phyloP scores from a whole-genome alignment of 106 monocot genomes.

The Apostasia ramifera region DNA sequence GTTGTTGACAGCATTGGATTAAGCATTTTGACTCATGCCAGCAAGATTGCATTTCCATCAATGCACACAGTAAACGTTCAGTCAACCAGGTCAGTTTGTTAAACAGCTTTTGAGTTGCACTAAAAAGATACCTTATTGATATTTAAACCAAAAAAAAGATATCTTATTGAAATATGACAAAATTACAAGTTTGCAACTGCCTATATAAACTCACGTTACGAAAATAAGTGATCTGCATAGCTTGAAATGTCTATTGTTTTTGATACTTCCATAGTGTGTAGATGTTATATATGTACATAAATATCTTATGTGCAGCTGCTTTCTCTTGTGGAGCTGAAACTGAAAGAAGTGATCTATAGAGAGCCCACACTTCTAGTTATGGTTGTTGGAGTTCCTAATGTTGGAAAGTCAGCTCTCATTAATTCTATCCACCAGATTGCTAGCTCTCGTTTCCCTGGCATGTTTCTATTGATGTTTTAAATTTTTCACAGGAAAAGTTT shows the following conservation, averaged over 20 bases:
- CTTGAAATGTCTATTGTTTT: too few relatives aligned
- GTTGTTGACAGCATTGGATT: conserved; percentile 50
- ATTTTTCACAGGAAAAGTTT: not conserved
- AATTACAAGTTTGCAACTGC: too few relatives aligned
- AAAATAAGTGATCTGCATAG: too few relatives aligned
- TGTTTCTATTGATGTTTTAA: conserved; percentile 11
- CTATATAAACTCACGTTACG: too few relatives aligned
- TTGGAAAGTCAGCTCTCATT: conserved; percentile 95
- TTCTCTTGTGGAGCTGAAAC: conserved; percentile 79
- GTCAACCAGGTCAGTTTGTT: conserved; percentile 61
- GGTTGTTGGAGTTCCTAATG: conserved; percentile 97
- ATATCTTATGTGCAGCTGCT: conserved; percentile 49
- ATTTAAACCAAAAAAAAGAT: too few relatives aligned
- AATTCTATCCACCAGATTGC: conserved; percentile 92
- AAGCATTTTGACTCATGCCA: conserved; percentile 58
- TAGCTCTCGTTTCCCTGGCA: conserved; percentile 83
- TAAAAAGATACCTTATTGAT: too few relatives aligned
- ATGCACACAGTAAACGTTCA: conserved; percentile 81
- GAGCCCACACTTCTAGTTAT: conserved; percentile 96
- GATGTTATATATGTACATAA: too few relatives aligned
- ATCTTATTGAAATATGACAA: too few relatives aligned
- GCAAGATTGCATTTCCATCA: conserved; percentile 74
- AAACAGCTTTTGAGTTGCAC: not conserved
- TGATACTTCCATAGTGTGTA: too few relatives aligned
- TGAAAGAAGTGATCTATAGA: conserved; percentile 79